These are phyloP conservation scores for Hypoxylon sp. DNA, from an alignment of 2,329 filamentous ascomycete species.

Conservation along the genomic window DNA sequence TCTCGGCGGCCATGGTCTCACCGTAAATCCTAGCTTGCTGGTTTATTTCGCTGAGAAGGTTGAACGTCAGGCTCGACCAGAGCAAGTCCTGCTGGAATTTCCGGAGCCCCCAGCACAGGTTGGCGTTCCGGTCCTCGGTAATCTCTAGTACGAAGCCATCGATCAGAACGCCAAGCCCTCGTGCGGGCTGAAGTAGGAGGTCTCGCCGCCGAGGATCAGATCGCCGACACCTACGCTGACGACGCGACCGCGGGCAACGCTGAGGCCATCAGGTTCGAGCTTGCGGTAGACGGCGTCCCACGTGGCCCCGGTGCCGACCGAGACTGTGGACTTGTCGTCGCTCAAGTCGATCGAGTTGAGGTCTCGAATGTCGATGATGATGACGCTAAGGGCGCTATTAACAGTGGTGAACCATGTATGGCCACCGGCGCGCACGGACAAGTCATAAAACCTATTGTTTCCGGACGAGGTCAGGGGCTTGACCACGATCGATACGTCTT, in stretches of 20 bases:
- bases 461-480: conserved; percentile 27
- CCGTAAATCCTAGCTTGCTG: conserved; percentile 15
- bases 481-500: conserved; percentile 43
- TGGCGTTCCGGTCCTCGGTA: conserved; percentile 16
- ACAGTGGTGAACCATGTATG: conserved; percentile 56
- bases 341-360: conserved; percentile 49
- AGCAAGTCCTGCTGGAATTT: conserved; percentile 30
- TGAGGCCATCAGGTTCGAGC: conserved; percentile 49
- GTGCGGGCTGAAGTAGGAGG: conserved; percentile 26
- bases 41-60: conserved; percentile 12
- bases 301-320: conserved; percentile 53
- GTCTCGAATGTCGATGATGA: conserved; percentile 54
- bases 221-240: conserved; percentile 26
- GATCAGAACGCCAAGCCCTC: conserved; percentile 29
- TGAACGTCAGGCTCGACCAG: conserved; percentile 17
- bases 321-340: conserved; percentile 46
- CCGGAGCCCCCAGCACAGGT: conserved; percentile 30
- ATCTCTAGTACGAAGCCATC: conserved; percentile 22
- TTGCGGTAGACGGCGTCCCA: conserved; percentile 54
- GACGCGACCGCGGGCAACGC: conserved; percentile 24
- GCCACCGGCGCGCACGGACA: conserved; percentile 61
- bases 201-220: conserved; percentile 26
- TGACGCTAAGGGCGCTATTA: conserved; percentile 51
- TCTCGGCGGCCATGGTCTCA: conserved; percentile 18
- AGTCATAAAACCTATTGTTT: conserved; percentile 40